These are phyloP conservation scores for Lactarius hatsudake DNA, from an alignment of 768 basidiomycete species.

Conservation along the genomic window DNA sequence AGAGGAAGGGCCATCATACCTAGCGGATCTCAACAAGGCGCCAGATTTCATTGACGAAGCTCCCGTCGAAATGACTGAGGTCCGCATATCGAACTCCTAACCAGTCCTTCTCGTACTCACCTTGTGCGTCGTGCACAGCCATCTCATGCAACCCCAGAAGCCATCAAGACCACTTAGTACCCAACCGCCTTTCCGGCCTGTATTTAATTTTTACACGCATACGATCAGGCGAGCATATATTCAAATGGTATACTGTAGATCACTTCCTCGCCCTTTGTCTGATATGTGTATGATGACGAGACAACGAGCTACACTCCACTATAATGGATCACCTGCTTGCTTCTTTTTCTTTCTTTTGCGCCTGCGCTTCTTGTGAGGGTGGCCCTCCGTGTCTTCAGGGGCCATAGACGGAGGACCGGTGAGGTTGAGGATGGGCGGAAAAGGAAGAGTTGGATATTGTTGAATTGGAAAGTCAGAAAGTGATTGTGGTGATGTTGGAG, in stretches of 20 bases:
- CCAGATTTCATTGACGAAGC: constrained; percentile 93
- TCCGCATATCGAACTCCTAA: constrained; percentile 32
- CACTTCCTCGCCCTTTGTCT: constrained; percentile 2
- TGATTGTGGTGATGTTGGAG: neutral
- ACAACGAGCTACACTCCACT: neutral
- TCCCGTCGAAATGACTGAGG: constrained; percentile 68
- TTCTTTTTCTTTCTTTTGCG: constrained; percentile 25
- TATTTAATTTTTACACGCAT: neutral
- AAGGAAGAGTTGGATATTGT: neutral
- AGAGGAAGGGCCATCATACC: constrained; percentile 86
- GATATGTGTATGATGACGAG: constrained; percentile 4
- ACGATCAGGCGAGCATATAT: constrained; percentile 4
- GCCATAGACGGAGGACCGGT: constrained; percentile 13
- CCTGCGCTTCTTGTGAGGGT: constrained; percentile 16
- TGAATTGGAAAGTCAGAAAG: neutral
- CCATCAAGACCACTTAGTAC: constrained; percentile 35
- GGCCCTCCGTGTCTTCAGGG: neutral
- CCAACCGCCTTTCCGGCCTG: neutral
- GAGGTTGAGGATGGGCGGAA: constrained; percentile 20
- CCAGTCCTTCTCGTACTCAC: neutral
- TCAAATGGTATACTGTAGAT: constrained; percentile 19
- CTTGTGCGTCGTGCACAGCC: neutral
- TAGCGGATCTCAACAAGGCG: constrained; percentile 78
- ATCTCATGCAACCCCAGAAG: constrained; percentile 23
- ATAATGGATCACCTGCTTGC: neutral